These are phyloP conservation scores for Casuarina equisetifolia DNA, from an alignment of 306 rosid species.

Conservation along the genomic window DNA sequence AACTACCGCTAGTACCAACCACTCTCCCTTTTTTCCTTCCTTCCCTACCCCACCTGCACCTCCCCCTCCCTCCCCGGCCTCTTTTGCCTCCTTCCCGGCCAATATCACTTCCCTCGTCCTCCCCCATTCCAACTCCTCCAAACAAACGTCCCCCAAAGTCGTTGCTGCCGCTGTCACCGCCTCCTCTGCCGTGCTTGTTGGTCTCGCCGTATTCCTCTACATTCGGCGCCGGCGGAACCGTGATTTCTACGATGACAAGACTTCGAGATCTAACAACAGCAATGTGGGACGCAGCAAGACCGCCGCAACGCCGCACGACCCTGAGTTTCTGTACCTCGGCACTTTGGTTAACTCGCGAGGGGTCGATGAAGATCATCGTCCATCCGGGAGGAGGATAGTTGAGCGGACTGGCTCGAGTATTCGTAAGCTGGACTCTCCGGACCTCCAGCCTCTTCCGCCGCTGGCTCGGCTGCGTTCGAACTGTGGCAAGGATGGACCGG, in stretches of 20 bases:
- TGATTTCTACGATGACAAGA: constrained; percentile 53
- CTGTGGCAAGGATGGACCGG: constrained; percentile 31
- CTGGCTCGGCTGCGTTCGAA: constrained; percentile 28
- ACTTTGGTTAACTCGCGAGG: constrained; percentile 68
- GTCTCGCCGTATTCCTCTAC: constrained; percentile 45
- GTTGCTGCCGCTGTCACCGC: constrained; percentile 47
- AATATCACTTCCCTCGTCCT: constrained; percentile 82
- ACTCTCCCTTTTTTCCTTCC: constrained; percentile 81
- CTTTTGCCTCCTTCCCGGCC: constrained; percentile 82
- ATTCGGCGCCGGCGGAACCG: constrained; percentile 41
- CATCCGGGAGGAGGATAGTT: constrained; percentile 13
- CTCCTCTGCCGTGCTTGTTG: constrained; percentile 32
- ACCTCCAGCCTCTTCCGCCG: constrained; percentile 60
- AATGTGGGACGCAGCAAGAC: constrained; percentile 18
- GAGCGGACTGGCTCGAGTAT: constrained; percentile 25
- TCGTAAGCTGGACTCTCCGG: constrained; percentile 55
- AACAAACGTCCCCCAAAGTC: constrained; percentile 43
- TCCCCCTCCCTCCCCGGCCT: constrained; percentile 65
- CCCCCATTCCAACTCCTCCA: constrained; percentile 46
- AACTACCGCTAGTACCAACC: constrained; percentile 26
- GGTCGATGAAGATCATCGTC: constrained; percentile 56
- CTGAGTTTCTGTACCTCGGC: constrained; percentile 91
- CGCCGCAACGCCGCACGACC: constrained; percentile 42
- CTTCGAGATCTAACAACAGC: constrained; percentile 69
- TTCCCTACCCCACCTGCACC: constrained; percentile 64